These are phyloP conservation scores for Podospora didyma DNA, from an alignment of 495 filamentous ascomycete genomes.

Conservation along the genomic window DNA sequence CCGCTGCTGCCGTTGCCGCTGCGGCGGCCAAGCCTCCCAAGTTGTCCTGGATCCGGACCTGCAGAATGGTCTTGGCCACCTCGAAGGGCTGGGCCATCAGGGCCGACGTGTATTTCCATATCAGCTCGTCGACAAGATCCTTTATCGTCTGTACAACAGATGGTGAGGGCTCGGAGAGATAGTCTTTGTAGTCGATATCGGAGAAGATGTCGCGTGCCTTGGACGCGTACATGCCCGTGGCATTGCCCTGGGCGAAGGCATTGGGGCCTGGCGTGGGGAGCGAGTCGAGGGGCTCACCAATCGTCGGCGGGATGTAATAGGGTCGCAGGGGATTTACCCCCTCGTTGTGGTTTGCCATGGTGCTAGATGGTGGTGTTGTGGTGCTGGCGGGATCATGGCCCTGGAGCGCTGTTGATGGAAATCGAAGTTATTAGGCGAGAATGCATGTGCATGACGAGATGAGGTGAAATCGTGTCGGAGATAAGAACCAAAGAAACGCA, in stretches of 20 bases:
- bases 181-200: slow-evolving; percentile 86
- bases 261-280: slow-evolving; percentile 37
- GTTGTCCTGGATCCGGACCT: slow-evolving; percentile 61
- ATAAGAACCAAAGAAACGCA: not conserved
- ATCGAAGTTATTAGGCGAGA: too few relatives aligned
- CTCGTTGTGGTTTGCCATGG: slow-evolving; percentile 44
- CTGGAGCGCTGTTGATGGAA: not conserved
- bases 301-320: slow-evolving; percentile 87
- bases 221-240: slow-evolving; percentile 56
- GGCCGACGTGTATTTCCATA: slow-evolving; percentile 82
- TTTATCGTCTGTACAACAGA: slow-evolving; percentile 67
- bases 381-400: slow-evolving; percentile 13
- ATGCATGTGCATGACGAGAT: slow-evolving; percentile 8
- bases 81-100: slow-evolving; percentile 93
- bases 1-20: slow-evolving; percentile 17
- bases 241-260: slow-evolving; percentile 45
- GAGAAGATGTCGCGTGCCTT: slow-evolving; percentile 80
- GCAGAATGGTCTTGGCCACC: slow-evolving; percentile 88
- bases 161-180: slow-evolving; percentile 71
- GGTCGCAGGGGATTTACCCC: slow-evolving; percentile 87
- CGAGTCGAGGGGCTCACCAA: slow-evolving; percentile 51
- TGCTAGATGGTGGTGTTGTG: slow-evolving; percentile 12
- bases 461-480: slow-evolving; percentile 5
- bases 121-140: slow-evolving; percentile 68
- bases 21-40: slow-evolving; percentile 31